Percentiles rank a stretch among this genome's conserved stretches.
phyloP scores from a whole-genome alignment of 768 basidiomycete genomes.

The Pleurotus platypus region DNA sequence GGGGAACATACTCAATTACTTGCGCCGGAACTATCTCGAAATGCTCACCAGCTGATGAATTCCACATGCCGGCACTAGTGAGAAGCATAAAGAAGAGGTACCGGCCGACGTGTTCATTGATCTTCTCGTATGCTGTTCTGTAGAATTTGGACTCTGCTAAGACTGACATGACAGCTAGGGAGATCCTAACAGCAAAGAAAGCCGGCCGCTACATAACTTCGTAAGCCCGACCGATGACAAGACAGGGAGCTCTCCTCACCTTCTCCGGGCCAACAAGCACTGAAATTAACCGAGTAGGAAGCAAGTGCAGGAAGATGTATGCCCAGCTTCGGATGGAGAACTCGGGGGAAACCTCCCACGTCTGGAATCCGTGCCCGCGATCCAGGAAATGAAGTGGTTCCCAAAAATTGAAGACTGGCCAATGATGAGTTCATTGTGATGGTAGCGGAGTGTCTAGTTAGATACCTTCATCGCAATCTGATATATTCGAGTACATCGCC shows the following conservation, averaged over 20 bases:
- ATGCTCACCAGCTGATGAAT: slow-evolving; percentile 67
- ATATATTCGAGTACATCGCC: slow-evolving; percentile 94
- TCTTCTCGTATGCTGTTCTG: slow-evolving; percentile 70
- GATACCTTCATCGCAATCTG: slow-evolving; percentile 95
- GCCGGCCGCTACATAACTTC: slow-evolving; percentile 59
- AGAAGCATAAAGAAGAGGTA: slow-evolving; percentile 87
- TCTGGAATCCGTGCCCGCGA: slow-evolving; percentile 88
- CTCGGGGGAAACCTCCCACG: slow-evolving; percentile 92
- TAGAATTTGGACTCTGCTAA: slow-evolving; percentile 82
- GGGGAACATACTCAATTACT: slow-evolving; percentile 9
- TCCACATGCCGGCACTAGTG: slow-evolving; percentile 94
- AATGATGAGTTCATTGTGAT: background rate
- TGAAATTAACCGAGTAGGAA: slow-evolving; percentile 56
- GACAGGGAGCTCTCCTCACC: slow-evolving; percentile 38
- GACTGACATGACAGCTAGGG: slow-evolving; percentile 68
- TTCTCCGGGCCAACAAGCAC: slow-evolving; percentile 60
- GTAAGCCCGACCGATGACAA: slow-evolving; percentile 8
- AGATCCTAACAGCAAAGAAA: slow-evolving; percentile 87
- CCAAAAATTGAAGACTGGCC: slow-evolving; percentile 95
- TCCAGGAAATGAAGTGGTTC: slow-evolving; percentile 94
- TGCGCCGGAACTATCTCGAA: slow-evolving; percentile 14
- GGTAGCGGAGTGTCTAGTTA: background rate
- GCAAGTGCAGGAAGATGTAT: slow-evolving; percentile 80
- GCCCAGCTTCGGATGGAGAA: slow-evolving; percentile 96
- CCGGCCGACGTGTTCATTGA: slow-evolving; percentile 90